phyloP scores from a whole-genome alignment of 176 grass and related monocot species.

The Oryza nivara region DNA sequence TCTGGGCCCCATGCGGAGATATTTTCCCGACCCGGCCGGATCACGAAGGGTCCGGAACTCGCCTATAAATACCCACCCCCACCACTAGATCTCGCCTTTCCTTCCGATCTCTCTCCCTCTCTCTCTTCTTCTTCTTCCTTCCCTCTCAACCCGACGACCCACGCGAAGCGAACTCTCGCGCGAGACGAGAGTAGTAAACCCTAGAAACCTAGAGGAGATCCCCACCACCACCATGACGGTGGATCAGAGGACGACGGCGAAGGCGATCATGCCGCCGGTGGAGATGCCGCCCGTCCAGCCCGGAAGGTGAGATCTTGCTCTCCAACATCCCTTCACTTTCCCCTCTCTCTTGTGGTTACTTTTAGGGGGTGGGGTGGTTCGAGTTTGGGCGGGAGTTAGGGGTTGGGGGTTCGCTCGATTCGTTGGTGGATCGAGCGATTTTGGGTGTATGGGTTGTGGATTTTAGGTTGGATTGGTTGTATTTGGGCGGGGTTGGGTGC shows the following conservation, averaged over 20 bases:
- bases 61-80: constrained; percentile 22
- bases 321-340: not conserved
- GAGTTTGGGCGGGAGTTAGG: not conserved
- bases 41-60: not conserved
- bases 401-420: not conserved
- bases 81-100: not conserved
- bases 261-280: constrained; percentile 17
- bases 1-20: not conserved
- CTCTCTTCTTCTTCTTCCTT: no score
- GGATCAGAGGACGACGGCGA: constrained; percentile 27
- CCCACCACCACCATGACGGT: constrained; percentile 32
- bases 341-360: not conserved
- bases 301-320: constrained; percentile 49
- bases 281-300: constrained; percentile 35
- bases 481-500: not conserved
- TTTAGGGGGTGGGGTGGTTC: not conserved
- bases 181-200: not conserved
- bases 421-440: not conserved
- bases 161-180: no score
- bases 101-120: no score
- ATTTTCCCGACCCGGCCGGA: constrained; percentile 7
- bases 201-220: not conserved
- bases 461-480: not conserved
- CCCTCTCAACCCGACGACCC: not conserved
- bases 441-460: not conserved